phyloP scores from a whole-genome alignment of 768 basidiomycete genomes.

The Leccinum olivaceopallidum region DNA sequence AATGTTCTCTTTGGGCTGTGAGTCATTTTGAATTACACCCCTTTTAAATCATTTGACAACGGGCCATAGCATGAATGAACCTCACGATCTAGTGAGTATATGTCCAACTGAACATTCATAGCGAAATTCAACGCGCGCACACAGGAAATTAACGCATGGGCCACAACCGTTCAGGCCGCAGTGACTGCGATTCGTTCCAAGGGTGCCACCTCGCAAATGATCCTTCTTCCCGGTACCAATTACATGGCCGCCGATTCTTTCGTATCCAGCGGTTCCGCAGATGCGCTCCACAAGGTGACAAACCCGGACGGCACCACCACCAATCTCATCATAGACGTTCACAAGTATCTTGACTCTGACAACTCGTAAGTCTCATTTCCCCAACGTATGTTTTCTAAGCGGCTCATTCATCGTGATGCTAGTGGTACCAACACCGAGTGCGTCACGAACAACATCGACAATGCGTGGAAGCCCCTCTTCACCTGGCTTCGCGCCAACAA shows the following conservation, averaged over 20 bases:
- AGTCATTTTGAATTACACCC: constrained; percentile 12
- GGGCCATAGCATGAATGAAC: constrained; percentile 58
- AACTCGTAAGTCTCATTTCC: constrained; percentile 39
- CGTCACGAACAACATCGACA: constrained; percentile 52
- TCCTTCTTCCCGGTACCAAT: constrained; percentile 60
- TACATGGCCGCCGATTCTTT: constrained; percentile 56
- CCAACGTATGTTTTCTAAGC: background rate
- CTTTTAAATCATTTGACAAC: background rate
- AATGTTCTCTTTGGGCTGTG: constrained; percentile 52
- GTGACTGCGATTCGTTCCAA: constrained; percentile 57
- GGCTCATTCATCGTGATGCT: constrained; percentile 1
- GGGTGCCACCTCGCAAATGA: constrained; percentile 53
- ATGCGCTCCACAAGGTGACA: constrained; percentile 43
- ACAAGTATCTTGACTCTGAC: constrained; percentile 61
- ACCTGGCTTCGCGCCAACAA: constrained; percentile 49
- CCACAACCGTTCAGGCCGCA: constrained; percentile 51
- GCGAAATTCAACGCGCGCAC: background rate
- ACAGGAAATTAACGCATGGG: constrained; percentile 47
- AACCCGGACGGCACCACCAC: constrained; percentile 47
- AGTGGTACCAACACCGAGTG: constrained; percentile 47
- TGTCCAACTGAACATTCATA: background rate
- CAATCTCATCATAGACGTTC: constrained; percentile 59
- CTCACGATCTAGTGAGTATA: constrained; percentile 48
- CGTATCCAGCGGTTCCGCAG: constrained; percentile 50
- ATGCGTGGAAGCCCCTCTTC: constrained; percentile 46